These are phyloP conservation scores for Tricholoma matsutake DNA, from an alignment of 768 basidiomycete genomes.

Conservation along the genomic window DNA sequence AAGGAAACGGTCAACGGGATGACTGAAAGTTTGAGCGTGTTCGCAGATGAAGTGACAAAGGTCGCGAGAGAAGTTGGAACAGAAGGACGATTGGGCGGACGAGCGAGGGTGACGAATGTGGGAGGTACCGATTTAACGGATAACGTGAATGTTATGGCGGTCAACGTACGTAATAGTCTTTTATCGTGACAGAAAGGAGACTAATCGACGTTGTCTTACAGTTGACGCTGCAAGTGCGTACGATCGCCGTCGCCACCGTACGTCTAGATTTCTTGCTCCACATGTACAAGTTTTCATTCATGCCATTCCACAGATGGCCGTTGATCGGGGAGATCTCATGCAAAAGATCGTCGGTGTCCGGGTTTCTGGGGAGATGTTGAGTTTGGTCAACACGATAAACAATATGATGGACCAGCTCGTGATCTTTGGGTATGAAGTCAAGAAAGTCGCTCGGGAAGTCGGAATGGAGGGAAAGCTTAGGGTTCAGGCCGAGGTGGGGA, in stretches of 20 bases:
- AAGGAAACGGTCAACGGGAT: constrained; percentile 95
- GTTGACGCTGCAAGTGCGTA: constrained; percentile 57
- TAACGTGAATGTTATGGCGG: too few relatives aligned
- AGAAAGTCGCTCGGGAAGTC: too few relatives aligned
- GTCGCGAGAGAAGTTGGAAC: constrained; percentile 97
- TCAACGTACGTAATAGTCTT: constrained; percentile 55
- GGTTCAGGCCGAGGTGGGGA: too few relatives aligned
- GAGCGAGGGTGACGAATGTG: constrained; percentile 88
- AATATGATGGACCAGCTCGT: constrained; percentile 65
- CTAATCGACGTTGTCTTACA: constrained; percentile 86
- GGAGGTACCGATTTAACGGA: too few relatives aligned
- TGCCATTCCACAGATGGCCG: constrained; percentile 56
- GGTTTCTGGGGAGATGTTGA: constrained; percentile 95
- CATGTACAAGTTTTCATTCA: background rate
- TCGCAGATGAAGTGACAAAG: too few relatives aligned
- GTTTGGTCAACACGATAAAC: constrained; percentile 96
- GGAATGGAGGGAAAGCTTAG: too few relatives aligned
- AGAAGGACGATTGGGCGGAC: constrained; percentile 91
- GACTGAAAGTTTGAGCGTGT: constrained; percentile 83
- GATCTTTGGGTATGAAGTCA: too few relatives aligned
- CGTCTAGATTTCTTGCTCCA: background rate
- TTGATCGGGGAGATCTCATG: constrained; percentile 90
- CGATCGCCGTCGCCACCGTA: background rate
- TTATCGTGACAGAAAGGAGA: constrained; percentile 77
- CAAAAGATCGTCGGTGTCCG: constrained; percentile 91